These are phyloP conservation scores for Phalaenopsis equestris DNA, from an alignment of 106 monocot genomes.

Conservation along the genomic window DNA sequence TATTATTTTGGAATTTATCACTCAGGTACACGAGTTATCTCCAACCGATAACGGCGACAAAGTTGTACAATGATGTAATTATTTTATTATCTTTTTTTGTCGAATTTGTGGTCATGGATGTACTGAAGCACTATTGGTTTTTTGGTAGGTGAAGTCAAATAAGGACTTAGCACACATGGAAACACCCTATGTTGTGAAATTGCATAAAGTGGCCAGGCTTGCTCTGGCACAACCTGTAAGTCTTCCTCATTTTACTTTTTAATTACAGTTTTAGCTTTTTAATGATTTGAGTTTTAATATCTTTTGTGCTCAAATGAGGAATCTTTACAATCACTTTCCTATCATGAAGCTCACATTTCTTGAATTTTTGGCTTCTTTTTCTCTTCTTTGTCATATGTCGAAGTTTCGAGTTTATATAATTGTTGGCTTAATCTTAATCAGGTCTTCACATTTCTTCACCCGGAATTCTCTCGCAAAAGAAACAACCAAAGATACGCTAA, in stretches of 20 bases:
- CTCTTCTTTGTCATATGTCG: background rate
- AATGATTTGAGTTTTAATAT: too few relatives aligned
- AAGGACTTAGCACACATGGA: slow-evolving; percentile 88
- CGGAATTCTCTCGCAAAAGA: slow-evolving; percentile 35
- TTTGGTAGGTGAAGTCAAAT: slow-evolving; percentile 71
- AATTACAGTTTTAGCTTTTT: background rate
- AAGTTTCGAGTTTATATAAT: background rate
- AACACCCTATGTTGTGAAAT: slow-evolving; percentile 95
- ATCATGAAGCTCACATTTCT: too few relatives aligned
- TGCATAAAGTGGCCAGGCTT: slow-evolving; percentile 86
- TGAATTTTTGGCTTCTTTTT: background rate
- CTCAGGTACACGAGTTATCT: slow-evolving; percentile 88
- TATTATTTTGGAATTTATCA: slow-evolving; percentile 7
- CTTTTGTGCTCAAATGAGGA: too few relatives aligned
- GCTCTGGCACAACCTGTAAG: slow-evolving; percentile 58
- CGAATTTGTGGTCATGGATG: background rate
- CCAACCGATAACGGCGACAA: slow-evolving; percentile 85
- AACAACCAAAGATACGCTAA: slow-evolving; percentile 69
- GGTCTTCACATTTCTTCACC: slow-evolving; percentile 88
- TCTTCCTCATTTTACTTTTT: background rate
- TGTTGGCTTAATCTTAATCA: slow-evolving; percentile 13
- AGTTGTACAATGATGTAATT: slow-evolving; percentile 90
- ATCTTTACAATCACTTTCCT: too few relatives aligned
- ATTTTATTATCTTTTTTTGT: background rate
- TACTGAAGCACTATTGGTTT: background rate